Percentiles rank a stretch among this genome's conserved stretches.
Conservation (phyloP, 495 filamentous ascomycete species). For the Hypoxylon subgilvum region DNA sequence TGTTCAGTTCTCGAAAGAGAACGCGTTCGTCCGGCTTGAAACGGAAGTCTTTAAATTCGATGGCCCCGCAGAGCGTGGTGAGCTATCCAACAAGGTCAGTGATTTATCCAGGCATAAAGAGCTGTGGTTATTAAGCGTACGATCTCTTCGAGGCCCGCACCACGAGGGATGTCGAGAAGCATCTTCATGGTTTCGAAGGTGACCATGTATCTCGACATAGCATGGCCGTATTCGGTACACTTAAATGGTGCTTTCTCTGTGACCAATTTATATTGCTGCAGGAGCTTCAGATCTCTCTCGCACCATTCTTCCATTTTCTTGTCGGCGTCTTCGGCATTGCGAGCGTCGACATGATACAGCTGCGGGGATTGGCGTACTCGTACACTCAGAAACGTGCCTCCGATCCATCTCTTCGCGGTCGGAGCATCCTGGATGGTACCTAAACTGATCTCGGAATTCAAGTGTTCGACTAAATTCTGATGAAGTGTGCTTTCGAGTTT, state of each 20-base stretch:
- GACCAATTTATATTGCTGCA: slow-evolving; percentile 69
- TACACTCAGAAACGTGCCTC: slow-evolving; percentile 85
- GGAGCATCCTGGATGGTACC: slow-evolving; percentile 74
- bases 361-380: slow-evolving; percentile 78
- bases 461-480: slow-evolving; percentile 84
- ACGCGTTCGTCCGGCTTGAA: slow-evolving; percentile 76
- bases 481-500: slow-evolving; percentile 88
- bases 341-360: slow-evolving; percentile 65
- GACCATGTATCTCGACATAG: slow-evolving; percentile 93
- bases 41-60: slow-evolving; percentile 66
- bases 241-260: slow-evolving; percentile 55
- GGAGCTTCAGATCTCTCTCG: slow-evolving; percentile 72
- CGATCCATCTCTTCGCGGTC: slow-evolving; percentile 82
- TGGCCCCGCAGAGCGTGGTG: slow-evolving; percentile 68
- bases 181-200: slow-evolving; percentile 88
- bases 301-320: slow-evolving; percentile 80
- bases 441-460: slow-evolving; percentile 92
- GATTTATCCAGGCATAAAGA: neutral
- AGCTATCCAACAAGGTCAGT: slow-evolving; percentile 60
- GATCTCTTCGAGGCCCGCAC: slow-evolving; percentile 70
- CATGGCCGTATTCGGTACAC: slow-evolving; percentile 79
- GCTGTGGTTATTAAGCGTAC: slow-evolving; percentile 54
- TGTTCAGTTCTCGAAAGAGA: slow-evolving; percentile 83
- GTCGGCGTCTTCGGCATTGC: slow-evolving; percentile 62
- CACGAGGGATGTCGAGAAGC: slow-evolving; percentile 66